Conservation (phyloP, 2,329 filamentous ascomycete species). For the Sphaerulina musiva region DNA sequence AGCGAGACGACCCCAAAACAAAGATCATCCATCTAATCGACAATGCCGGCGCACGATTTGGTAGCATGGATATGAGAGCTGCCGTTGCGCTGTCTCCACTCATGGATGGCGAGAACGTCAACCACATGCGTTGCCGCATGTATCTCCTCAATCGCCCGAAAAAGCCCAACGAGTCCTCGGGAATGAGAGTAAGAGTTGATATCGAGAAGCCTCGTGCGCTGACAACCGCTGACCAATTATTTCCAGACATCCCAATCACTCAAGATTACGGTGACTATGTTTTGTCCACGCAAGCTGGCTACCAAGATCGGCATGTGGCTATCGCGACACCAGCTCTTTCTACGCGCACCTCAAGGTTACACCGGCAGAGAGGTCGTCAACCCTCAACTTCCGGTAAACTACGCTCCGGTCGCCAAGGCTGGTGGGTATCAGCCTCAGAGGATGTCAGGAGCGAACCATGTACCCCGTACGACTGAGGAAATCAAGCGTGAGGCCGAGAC, state of each 20-base stretch:
- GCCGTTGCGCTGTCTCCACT: constrained; percentile 64
- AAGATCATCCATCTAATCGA: constrained; percentile 64
- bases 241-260: constrained; percentile 52
- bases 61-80: constrained; percentile 62
- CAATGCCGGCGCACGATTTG: constrained; percentile 64
- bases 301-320: constrained; percentile 62
- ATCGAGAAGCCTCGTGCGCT: too few relatives aligned
- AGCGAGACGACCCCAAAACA: constrained; percentile 46
- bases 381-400: constrained; percentile 55
- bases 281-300: constrained; percentile 63
- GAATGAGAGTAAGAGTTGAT: constrained; percentile 38
- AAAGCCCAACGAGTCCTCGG: constrained; percentile 56
- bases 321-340: constrained; percentile 57
- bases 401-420: constrained; percentile 5
- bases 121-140: constrained; percentile 63
- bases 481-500: constrained; percentile 75
- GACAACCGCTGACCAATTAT: too few relatives aligned
- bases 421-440: constrained; percentile 5
- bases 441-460: constrained; percentile 30
- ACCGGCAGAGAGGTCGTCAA: constrained; percentile 67
- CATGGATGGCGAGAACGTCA: constrained; percentile 56
- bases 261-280: constrained; percentile 67
- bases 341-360: constrained; percentile 61
- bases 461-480: constrained; percentile 69
- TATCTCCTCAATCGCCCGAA: constrained; percentile 61